A percentile compares a stretch with the other conserved stretches of the same genome.
Evolutionary conservation across 768 basidiomycete species (phyloP).

Genomic region (Tylopilus vinaceipallidus): DNA sequence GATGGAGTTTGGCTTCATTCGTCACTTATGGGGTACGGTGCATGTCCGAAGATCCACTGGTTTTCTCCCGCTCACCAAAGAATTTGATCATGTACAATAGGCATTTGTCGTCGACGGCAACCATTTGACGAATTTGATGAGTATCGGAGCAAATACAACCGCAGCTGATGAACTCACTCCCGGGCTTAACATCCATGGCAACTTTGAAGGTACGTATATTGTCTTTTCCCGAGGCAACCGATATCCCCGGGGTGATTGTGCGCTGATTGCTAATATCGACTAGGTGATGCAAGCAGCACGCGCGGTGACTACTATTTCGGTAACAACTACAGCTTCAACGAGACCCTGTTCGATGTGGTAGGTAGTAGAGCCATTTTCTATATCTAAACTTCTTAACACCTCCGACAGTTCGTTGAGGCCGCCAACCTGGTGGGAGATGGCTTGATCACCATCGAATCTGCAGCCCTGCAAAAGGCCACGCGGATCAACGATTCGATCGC

Average conservation of each 20-base stretch:
- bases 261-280: background rate
- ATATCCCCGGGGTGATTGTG: background rate
- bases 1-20: constrained; percentile 19
- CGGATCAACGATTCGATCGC: constrained; percentile 30
- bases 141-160: constrained; percentile 24
- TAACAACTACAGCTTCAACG: constrained; percentile 25
- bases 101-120: constrained; percentile 27
- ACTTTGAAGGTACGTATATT: constrained; percentile 19
- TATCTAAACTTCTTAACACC: background rate
- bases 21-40: constrained; percentile 22
- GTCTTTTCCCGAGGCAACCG: background rate
- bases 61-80: background rate
- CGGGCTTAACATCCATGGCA: constrained; percentile 23
- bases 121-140: constrained; percentile 28
- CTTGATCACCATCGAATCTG: constrained; percentile 20
- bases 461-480: constrained; percentile 17
- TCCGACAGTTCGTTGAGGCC: constrained; percentile 12
- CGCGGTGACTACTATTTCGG: constrained; percentile 27
- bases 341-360: constrained; percentile 24
- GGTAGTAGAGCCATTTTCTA: background rate
- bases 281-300: constrained; percentile 27
- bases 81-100: constrained; percentile 1
- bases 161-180: constrained; percentile 9
- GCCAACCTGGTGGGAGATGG: constrained; percentile 22
- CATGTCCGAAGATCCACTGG: background rate